phyloP scores from a whole-genome alignment of 306 rosid species.

The Vicia sativa region DNA sequence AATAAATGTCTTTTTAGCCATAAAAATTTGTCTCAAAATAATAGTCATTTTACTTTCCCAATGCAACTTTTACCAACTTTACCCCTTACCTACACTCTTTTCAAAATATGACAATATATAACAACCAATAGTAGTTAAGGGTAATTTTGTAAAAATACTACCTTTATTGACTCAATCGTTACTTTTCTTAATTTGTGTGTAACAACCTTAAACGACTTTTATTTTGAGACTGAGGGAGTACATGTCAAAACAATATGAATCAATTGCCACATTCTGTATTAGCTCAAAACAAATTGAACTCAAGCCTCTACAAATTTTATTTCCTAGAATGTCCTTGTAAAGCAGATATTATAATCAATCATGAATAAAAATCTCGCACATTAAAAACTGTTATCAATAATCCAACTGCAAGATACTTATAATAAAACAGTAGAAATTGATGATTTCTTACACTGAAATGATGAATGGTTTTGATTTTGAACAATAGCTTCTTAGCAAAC shows the following conservation, averaged over 20 bases:
- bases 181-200: too few species aligned
- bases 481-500: slow-evolving; percentile 5
- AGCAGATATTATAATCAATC: slow-evolving; percentile 1
- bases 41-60: too few species aligned
- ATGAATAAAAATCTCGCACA: slow-evolving; percentile 1
- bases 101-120: too few species aligned
- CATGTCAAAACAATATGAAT: slow-evolving; percentile 14
- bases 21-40: too few species aligned
- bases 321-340: slow-evolving; percentile 2
- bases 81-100: too few species aligned
- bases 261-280: slow-evolving; percentile 14
- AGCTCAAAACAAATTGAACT: slow-evolving; percentile 13
- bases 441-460: slow-evolving; percentile 1
- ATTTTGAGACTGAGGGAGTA: too few species aligned
- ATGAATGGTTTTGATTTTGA: slow-evolving; percentile 6
- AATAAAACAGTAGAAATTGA: neutral
- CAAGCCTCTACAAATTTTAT: neutral
- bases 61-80: too few species aligned
- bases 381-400: neutral
- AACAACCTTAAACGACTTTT: too few species aligned
- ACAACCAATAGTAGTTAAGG: too few species aligned
- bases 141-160: too few species aligned
- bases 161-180: too few species aligned
- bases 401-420: neutral
- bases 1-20: too few species aligned